Base-by-base conservation (phyloP, 2,329 filamentous ascomycete genomes). In the Pleurostoma richardsiae region DNA sequence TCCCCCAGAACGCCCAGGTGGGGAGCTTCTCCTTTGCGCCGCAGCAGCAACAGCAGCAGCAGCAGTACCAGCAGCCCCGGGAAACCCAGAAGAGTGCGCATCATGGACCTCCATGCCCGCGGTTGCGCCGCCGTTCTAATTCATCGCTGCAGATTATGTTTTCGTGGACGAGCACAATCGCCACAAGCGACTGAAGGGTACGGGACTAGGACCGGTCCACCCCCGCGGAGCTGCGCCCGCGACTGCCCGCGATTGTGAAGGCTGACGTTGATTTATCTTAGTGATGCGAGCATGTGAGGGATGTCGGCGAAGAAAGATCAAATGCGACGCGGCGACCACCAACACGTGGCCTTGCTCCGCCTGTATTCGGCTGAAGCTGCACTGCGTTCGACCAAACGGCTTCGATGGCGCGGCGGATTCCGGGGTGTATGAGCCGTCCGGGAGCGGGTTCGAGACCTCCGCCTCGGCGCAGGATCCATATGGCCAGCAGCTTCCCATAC, bases 141-240 rank as follows among this genome's bases (percentile, higher is more conserved):
- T 39, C 30, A 42, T 48, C 47, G 46, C 46, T 52, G 45, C 62
- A 95, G 91, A 96, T 67, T 97, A 96, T 87, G 94, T 97, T 59
- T 97, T 97, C 63, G 94, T 97, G 48, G 92, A 97, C 68, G 92
- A 97, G 68, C 94, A 97, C 69, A 97, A 97, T 72, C 86, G 94
- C 54, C 94, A 97, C 70, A 97, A 97, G 71, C 83, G 92, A 58
- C 74, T 97, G 53, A 97, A 97, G 78, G 90, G 90, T 94, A 80
- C 56, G 68, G 30, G 39, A 41, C 19, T 19, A 19, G 19, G 19
- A 19, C 19, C 19, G 19, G 19, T 19, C 19, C 19, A 19, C 19
- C 19, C 19, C 19, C 19, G 19, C 19, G 19, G 19, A 19, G 19
- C 19, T 19, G 19, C 19, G 19, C 19, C 19, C 19, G 19, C 19